Conservation (phyloP, 2,329 filamentous ascomycete genomes). For the Penicillium sclerotigenum region DNA sequence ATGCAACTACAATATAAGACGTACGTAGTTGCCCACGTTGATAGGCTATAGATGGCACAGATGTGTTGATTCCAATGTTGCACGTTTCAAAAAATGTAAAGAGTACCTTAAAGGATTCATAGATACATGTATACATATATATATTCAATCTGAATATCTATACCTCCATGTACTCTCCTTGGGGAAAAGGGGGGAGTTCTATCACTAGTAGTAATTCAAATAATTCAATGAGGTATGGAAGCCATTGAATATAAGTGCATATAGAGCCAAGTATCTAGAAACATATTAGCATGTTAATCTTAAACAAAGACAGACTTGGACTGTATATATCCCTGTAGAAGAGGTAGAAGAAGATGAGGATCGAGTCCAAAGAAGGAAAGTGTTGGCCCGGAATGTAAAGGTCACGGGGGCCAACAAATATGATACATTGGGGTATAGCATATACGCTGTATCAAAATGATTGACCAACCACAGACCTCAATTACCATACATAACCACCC, state of each 20-base stretch:
- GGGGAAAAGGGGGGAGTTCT: not conserved
- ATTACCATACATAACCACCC: conserved; percentile 9
- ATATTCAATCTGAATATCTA: not conserved
- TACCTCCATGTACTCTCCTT: not conserved
- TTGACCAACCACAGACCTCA: conserved; percentile 4
- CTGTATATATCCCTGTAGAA: too few species aligned
- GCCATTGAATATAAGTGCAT: too few species aligned
- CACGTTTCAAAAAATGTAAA: not conserved
- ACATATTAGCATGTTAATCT: too few species aligned
- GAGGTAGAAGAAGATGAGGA: not conserved
- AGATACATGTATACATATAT: not conserved
- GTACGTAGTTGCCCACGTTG: not conserved
- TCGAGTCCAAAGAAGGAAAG: not conserved
- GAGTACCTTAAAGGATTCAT: not conserved
- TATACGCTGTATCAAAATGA: not conserved
- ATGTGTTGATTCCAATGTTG: not conserved
- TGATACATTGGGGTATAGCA: conserved; percentile 1
- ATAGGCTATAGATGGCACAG: not conserved
- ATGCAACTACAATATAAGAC: conserved; percentile 1
- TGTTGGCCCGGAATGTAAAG: conserved; percentile 3
- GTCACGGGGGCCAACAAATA: conserved; percentile 21
- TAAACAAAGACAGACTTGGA: not conserved
- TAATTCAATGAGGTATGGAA: not conserved
- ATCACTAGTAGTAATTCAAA: not conserved
- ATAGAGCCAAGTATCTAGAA: not conserved